These are phyloP conservation scores for Trametes sanguinea DNA, from an alignment of 768 basidiomycete genomes.

Conservation along the genomic window DNA sequence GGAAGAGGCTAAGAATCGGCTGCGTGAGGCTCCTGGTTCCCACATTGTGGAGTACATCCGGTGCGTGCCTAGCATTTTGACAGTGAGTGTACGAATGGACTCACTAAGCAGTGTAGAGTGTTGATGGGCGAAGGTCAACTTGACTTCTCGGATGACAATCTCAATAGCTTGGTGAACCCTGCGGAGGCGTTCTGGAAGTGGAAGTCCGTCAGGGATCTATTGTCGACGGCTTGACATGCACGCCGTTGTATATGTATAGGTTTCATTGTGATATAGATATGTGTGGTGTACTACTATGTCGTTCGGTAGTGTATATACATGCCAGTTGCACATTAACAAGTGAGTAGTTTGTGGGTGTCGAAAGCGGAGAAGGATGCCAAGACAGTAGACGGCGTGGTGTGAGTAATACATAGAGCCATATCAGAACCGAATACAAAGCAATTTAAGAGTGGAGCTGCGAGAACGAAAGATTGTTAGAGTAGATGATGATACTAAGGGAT, in stretches of 20 bases:
- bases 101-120: constrained; percentile 6
- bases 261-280: no score
- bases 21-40: not conserved
- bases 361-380: no score
- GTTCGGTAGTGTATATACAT: no score
- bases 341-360: no score
- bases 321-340: no score
- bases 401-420: no score
- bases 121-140: constrained; percentile 25
- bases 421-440: no score
- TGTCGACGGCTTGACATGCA: not conserved
- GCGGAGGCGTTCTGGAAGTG: constrained; percentile 25
- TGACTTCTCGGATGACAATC: constrained; percentile 25
- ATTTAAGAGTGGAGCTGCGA: no score
- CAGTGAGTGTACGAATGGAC: not conserved
- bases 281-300: no score
- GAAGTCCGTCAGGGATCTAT: constrained; percentile 18
- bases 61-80: not conserved
- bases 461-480: no score
- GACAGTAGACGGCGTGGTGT: no score
- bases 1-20: constrained; percentile 1
- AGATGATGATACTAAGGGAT: no score
- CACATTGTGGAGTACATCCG: constrained; percentile 7
- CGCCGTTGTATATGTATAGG: not conserved
- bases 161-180: constrained; percentile 27